phyloP scores from a whole-genome alignment of 371 early-diverging fungal species.

The Mucor ambiguus region DNA sequence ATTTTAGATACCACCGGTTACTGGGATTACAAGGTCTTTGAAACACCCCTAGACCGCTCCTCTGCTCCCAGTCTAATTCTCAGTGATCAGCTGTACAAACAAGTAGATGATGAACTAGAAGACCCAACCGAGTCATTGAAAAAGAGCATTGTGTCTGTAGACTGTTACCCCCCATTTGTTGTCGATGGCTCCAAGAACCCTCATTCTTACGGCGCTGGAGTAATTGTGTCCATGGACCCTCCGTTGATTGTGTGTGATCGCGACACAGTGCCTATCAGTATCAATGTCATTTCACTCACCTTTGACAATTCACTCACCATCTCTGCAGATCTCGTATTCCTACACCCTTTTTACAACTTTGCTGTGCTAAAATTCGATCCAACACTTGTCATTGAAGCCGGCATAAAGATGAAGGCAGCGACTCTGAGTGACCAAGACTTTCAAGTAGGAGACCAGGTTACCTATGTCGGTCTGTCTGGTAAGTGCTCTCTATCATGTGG shows the following conservation, averaged over 20 bases:
- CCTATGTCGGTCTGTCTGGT: conserved; percentile 60
- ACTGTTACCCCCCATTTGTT: conserved; percentile 71
- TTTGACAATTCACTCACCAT: conserved; percentile 79
- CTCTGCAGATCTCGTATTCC: conserved; percentile 68
- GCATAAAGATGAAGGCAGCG: conserved; percentile 52
- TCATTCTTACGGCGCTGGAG: conserved; percentile 73
- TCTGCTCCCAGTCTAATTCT: not conserved
- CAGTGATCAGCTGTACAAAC: no score
- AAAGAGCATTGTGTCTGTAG: conserved; percentile 60
- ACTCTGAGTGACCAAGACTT: conserved; percentile 52
- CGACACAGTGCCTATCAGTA: conserved; percentile 75
- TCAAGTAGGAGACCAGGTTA: conserved; percentile 60
- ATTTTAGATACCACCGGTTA: conserved; percentile 66
- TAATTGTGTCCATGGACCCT: conserved; percentile 72
- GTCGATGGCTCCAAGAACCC: conserved; percentile 69
- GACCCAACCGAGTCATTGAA: conserved; percentile 13
- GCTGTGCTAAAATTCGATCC: conserved; percentile 79
- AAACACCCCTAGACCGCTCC: conserved; percentile 36
- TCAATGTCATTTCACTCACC: conserved; percentile 77
- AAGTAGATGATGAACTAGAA: not conserved
- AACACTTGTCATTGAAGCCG: conserved; percentile 59
- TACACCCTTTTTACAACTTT: conserved; percentile 86
- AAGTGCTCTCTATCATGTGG: not conserved
- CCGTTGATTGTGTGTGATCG: conserved; percentile 82
- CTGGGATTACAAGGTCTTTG: conserved; percentile 76